A percentile compares a stretch with the other conserved stretches of the same genome.
These are phyloP conservation scores for Aspergillus texensis DNA, from an alignment of 2,329 filamentous ascomycete genomes.

Conservation along the genomic window DNA sequence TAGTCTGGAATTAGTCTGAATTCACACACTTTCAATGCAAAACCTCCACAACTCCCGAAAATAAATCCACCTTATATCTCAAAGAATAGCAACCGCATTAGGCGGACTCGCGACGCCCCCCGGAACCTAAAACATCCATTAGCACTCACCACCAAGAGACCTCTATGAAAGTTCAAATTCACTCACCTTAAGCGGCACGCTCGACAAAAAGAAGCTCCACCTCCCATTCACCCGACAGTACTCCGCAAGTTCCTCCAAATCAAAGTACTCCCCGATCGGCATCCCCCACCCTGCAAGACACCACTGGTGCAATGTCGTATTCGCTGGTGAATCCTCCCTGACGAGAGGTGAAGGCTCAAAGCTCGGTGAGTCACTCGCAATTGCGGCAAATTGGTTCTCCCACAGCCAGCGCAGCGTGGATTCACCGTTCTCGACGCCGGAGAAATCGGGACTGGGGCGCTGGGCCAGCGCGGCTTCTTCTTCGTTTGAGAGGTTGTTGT, in stretches of 20 bases:
- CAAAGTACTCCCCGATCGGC: conserved; percentile 50
- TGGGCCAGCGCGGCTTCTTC: conserved; percentile 42
- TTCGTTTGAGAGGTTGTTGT: conserved; percentile 41
- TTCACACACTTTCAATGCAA: not conserved
- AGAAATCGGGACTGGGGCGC: conserved; percentile 24
- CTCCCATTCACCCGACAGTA: conserved; percentile 40
- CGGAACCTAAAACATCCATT: conserved; percentile 35
- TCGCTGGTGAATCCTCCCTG: conserved; percentile 40
- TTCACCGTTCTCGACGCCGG: conserved; percentile 54
- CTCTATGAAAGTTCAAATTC: not conserved
- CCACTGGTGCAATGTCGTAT: conserved; percentile 33
- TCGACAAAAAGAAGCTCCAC: conserved; percentile 54
- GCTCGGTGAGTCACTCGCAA: conserved; percentile 59
- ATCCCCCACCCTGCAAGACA: conserved; percentile 53
- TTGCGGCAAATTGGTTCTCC: conserved; percentile 58
- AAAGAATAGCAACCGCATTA: conserved; percentile 50
- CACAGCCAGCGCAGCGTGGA: conserved; percentile 60
- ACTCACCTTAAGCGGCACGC: conserved; percentile 49
- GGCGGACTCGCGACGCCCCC: conserved; percentile 51
- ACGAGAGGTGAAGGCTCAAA: conserved; percentile 48
- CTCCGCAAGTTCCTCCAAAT: conserved; percentile 45
- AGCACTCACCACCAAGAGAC: not conserved
- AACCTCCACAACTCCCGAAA: not conserved
- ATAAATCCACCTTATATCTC: not conserved
- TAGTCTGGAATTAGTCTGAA: not conserved